Evolutionary conservation across 208 protist species (phyloP).

Genomic region (Wallacemonas collosoma): DNA sequence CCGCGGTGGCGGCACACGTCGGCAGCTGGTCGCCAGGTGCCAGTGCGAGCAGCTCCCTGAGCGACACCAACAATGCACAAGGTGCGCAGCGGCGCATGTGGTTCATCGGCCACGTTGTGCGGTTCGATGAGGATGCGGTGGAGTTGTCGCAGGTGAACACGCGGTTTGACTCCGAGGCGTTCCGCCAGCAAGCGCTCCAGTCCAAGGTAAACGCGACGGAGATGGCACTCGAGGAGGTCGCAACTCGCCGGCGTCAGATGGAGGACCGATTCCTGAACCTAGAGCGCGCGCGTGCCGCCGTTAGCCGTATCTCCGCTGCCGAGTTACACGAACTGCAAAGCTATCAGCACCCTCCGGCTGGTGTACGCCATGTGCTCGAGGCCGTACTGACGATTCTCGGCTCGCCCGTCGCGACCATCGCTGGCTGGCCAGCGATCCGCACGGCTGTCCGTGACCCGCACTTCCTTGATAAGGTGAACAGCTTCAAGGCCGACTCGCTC

Average conservation of each 20-base stretch:
- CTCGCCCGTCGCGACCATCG: slow-evolving; percentile 6
- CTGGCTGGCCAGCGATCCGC: slow-evolving; percentile 10
- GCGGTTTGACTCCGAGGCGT: background rate
- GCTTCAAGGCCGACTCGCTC: slow-evolving; percentile 12
- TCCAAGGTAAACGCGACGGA: slow-evolving; percentile 9
- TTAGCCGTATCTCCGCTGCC: slow-evolving; percentile 1
- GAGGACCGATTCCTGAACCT: slow-evolving; percentile 9
- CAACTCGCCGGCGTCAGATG: slow-evolving; percentile 1
- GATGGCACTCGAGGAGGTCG: slow-evolving; percentile 10
- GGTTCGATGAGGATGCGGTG: slow-evolving; percentile 1
- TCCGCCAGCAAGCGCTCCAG: background rate
- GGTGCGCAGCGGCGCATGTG: slow-evolving; percentile 6
- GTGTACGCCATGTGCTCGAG: slow-evolving; percentile 16
- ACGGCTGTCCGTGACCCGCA: slow-evolving; percentile 16
- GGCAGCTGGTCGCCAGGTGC: background rate
- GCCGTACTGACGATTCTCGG: slow-evolving; percentile 17
- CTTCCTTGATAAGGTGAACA: slow-evolving; percentile 12
- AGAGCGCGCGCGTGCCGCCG: slow-evolving; percentile 1
- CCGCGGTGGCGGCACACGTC: background rate
- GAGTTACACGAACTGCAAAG: slow-evolving; percentile 18
- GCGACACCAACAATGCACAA: background rate
- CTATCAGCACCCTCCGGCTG: slow-evolving; percentile 14
- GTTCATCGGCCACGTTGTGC: slow-evolving; percentile 5
- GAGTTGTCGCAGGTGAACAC: background rate
- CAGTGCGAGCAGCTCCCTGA: background rate